Base-by-base conservation (phyloP, 2,329 filamentous ascomycete genomes). In the Dothideomycetes sp. region DNA sequence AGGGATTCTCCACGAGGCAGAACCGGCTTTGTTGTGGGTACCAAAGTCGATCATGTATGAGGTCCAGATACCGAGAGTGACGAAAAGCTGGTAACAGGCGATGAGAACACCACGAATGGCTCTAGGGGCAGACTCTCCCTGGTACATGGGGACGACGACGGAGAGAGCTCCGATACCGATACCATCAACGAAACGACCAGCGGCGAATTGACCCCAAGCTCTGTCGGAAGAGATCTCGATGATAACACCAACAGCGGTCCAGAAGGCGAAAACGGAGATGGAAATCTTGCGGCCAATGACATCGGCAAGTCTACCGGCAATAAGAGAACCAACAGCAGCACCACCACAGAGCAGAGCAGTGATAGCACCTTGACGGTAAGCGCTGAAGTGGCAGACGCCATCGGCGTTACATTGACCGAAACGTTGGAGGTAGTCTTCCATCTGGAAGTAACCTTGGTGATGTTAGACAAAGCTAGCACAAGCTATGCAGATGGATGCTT, bases 101-200 rank as follows among this genome's bases (percentile, higher is more conserved):
- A 81, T 73, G 30, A 82, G 71, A 23, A 74, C 71, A 49, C 77
- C 78, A 49, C 78, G 74, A 46, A 81, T 78, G 51, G 76, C 68
- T 13, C 69, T 67, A 4, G 78, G 78, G 2, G 74, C 69, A 38
- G 69, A 76, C 54, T 82, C 78, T 28, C 73, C 73, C 58, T 82
- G 77, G 58, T 77, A 81, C 68, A 82, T 76, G 44, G 78, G 78
- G 2, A 81, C 76, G 24, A 75, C 68, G 23, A 81, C 73, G 7
- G 61, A 64, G 13, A 67, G 53, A n/a, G 58, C 56, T 23, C 64
- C 64, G 25, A 67, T 61, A 31, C 64, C 64, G 7, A 67, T 46
- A 50, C 64, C 64, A 32, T 61, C 61, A 18, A 66, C 53, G 23
- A 64, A 56, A 35, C 64, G 59, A 16, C 64, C 64, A n/a, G 65